Evolutionary conservation across 1,284 basidiomycete genomes (phyloP).

Genomic region (Lentinus polychrous): DNA sequence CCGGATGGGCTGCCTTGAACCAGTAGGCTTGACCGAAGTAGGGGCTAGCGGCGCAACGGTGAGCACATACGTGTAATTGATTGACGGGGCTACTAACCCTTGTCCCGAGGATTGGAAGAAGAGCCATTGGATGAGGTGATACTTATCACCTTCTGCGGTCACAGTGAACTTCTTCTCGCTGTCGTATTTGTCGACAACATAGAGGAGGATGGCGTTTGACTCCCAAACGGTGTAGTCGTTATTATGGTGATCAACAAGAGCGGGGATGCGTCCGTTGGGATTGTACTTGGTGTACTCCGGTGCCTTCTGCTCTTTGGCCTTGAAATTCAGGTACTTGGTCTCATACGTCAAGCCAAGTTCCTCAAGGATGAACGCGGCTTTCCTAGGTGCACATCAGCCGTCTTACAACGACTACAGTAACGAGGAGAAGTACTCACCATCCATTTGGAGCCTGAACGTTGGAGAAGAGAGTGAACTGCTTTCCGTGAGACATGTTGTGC

Average conservation of each 20-base stretch:
- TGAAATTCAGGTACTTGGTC: constrained; percentile 18
- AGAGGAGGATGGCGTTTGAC: constrained; percentile 23
- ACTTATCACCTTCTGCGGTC: constrained; percentile 12
- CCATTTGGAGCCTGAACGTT: constrained; percentile 12
- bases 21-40: constrained; percentile 16
- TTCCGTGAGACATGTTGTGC: constrained; percentile 14
- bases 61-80: not conserved
- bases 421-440: too few relatives aligned
- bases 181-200: constrained; percentile 25
- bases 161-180: constrained; percentile 19
- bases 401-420: too few relatives aligned
- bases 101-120: constrained; percentile 22
- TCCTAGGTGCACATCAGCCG: constrained; percentile 11
- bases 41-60: constrained; percentile 3
- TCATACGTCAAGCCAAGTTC: constrained; percentile 22
- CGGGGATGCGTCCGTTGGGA: constrained; percentile 24
- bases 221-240: constrained; percentile 21
- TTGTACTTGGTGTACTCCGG: constrained; percentile 16
- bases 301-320: constrained; percentile 19
- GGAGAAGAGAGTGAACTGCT: constrained; percentile 19
- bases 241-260: constrained; percentile 26
- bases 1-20: constrained; percentile 16
- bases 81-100: constrained; percentile 7
- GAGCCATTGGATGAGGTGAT: constrained; percentile 16
- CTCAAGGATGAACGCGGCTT: constrained; percentile 16